These are phyloP conservation scores for Blepharisma stoltei DNA, from an alignment of 73 alveolate genomes.

Conservation along the genomic window DNA sequence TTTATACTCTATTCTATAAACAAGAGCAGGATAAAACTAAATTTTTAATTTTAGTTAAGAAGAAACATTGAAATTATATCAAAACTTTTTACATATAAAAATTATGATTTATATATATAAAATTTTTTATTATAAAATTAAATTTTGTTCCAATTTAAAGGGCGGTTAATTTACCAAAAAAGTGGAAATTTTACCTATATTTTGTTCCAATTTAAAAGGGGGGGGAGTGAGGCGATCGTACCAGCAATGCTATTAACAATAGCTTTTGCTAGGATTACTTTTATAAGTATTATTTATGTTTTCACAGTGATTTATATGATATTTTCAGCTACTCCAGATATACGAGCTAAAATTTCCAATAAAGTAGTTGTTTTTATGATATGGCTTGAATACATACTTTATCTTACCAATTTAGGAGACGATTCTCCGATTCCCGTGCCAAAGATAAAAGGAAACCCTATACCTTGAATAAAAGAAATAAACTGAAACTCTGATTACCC, in stretches of 20 bases:
- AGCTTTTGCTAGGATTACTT: constrained; percentile 13
- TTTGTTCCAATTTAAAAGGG: too few species aligned
- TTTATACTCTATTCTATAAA: too few species aligned
- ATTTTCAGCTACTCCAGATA: not conserved
- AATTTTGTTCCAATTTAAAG: not conserved
- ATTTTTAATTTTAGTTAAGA: constrained; percentile 6
- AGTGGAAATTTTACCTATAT: too few species aligned
- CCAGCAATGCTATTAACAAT: not conserved
- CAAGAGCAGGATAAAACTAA: not conserved
- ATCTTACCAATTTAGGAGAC: not conserved
- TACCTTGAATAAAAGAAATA: not conserved
- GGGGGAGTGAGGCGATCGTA: constrained; percentile 4
- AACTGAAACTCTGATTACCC: constrained; percentile 25
- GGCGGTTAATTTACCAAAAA: too few species aligned
- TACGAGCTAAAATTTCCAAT: not conserved
- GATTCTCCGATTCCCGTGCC: constrained; percentile 3
- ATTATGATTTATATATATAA: not conserved
- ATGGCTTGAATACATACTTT: constrained; percentile 6
- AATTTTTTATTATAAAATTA: not conserved
- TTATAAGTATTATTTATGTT: constrained; percentile 14
- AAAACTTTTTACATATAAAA: too few species aligned
- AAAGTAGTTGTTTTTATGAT: not conserved
- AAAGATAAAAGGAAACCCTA: not conserved
- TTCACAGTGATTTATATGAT: not conserved
- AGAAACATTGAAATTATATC: too few species aligned